A percentile compares a stretch with the other conserved stretches of the same genome.
Conservation (phyloP, 2,329 filamentous ascomycete genomes). For the Alternaria brassicicola region DNA sequence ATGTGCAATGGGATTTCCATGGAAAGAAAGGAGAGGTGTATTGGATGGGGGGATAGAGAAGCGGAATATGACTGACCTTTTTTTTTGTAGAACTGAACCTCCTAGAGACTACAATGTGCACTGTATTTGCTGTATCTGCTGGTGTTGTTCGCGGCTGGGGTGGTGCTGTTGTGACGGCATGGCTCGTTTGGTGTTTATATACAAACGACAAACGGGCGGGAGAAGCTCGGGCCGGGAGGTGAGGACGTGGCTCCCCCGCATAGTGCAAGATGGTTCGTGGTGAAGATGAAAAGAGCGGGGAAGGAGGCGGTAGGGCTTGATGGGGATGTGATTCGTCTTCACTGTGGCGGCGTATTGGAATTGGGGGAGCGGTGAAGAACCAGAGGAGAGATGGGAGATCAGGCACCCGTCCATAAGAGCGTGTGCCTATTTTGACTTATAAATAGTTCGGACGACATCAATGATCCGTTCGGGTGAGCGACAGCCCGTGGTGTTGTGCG, state of each 20-base stretch:
- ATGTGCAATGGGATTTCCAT: not conserved
- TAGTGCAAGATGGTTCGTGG: not conserved
- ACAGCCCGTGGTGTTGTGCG: not conserved
- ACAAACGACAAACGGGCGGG: slow-evolving; percentile 1
- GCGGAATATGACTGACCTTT: not conserved
- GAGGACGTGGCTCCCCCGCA: not conserved
- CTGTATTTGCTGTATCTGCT: not conserved
- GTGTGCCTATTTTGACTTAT: not conserved
- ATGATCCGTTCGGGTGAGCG: not conserved
- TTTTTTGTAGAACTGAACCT: not conserved
- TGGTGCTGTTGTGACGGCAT: not conserved
- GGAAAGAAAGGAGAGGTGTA: not conserved
- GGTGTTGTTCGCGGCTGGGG: not conserved
- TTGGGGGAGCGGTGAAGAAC: not conserved
- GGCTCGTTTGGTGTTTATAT: slow-evolving; percentile 5
- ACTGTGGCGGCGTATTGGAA: not conserved
- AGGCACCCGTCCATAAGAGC: not conserved
- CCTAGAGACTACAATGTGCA: not conserved
- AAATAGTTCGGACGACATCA: not conserved
- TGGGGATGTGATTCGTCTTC: not conserved
- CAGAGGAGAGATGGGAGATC: not conserved
- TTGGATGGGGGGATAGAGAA: not conserved
- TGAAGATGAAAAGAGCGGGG: not conserved
- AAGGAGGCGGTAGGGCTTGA: not conserved
- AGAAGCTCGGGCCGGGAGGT: not conserved